Percentiles rank a stretch among this genome's conserved stretches.
Evolutionary conservation across 345 rosid genomes (phyloP).

Genomic region (Anastatica hierochuntica): DNA sequence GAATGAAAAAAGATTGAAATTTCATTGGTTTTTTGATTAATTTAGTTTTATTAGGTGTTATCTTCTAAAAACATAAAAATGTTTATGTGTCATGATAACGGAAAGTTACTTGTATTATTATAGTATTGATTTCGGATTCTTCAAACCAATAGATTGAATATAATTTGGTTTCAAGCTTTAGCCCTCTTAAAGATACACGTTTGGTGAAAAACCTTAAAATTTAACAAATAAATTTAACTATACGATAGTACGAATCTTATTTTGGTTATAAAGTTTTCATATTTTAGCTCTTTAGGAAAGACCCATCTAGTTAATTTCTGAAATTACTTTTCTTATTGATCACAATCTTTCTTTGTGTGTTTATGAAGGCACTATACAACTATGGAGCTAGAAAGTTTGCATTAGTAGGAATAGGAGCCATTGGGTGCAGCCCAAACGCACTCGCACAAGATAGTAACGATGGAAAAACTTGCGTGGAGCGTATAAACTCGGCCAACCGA

Average conservation of each 20-base stretch:
- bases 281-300: no score
- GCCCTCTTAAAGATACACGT: not conserved
- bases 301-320: not conserved
- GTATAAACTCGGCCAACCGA: constrained; percentile 38
- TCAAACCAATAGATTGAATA: no score
- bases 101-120: no score
- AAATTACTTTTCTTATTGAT: not conserved
- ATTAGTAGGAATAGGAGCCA: constrained; percentile 42
- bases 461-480: constrained; percentile 26
- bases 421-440: constrained; percentile 67
- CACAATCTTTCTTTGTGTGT: not conserved
- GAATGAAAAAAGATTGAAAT: no score
- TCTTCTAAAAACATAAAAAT: no score
- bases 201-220: not conserved
- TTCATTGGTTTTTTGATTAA: no score
- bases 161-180: not conserved
- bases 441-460: constrained; percentile 27
- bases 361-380: constrained; percentile 37
- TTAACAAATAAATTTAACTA: not conserved
- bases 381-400: constrained; percentile 56
- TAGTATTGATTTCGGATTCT: no score
- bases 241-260: not conserved
- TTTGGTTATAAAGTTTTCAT: not conserved
- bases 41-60: no score
- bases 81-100: no score